phyloP scores from a whole-genome alignment of 129 eudicot species.

The Glebionis coronaria region DNA sequence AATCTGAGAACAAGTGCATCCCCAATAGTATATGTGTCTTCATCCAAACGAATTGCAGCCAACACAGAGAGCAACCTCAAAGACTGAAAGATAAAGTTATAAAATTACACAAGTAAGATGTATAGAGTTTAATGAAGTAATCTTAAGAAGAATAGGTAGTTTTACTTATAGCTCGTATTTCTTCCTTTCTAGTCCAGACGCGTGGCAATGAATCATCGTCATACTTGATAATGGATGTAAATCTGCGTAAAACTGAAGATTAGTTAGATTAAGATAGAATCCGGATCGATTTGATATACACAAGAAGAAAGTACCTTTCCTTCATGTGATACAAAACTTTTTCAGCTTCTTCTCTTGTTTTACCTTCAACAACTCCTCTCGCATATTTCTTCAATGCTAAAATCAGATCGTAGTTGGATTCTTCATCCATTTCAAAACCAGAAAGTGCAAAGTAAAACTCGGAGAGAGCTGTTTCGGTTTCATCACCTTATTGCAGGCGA shows the following conservation, averaged over 20 bases:
- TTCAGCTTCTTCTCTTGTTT: slow-evolving; percentile 77
- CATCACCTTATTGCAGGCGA: slow-evolving; percentile 85
- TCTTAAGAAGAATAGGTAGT: slow-evolving; percentile 68
- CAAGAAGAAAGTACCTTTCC: slow-evolving; percentile 46
- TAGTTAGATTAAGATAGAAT: neutral
- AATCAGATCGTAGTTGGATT: slow-evolving; percentile 53
- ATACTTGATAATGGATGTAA: slow-evolving; percentile 65
- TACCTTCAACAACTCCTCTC: slow-evolving; percentile 67
- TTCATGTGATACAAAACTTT: slow-evolving; percentile 73
- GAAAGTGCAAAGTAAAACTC: slow-evolving; percentile 62
- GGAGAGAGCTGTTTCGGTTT: slow-evolving; percentile 56
- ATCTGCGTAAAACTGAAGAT: slow-evolving; percentile 34
- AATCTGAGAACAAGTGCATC: slow-evolving; percentile 41
- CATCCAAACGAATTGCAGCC: slow-evolving; percentile 77
- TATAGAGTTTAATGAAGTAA: neutral
- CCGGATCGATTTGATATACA: neutral
- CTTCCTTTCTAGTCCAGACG: slow-evolving; percentile 91
- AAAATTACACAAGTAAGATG: too few relatives aligned
- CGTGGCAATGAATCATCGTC: slow-evolving; percentile 87
- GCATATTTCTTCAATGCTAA: slow-evolving; percentile 54
- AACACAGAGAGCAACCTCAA: slow-evolving; percentile 57
- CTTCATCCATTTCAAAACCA: slow-evolving; percentile 67
- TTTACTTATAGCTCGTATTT: slow-evolving; percentile 69
- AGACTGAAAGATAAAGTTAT: neutral
- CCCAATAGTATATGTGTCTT: slow-evolving; percentile 49